Conservation (phyloP, 345 rosid species). For the Corchorus olitorius region DNA sequence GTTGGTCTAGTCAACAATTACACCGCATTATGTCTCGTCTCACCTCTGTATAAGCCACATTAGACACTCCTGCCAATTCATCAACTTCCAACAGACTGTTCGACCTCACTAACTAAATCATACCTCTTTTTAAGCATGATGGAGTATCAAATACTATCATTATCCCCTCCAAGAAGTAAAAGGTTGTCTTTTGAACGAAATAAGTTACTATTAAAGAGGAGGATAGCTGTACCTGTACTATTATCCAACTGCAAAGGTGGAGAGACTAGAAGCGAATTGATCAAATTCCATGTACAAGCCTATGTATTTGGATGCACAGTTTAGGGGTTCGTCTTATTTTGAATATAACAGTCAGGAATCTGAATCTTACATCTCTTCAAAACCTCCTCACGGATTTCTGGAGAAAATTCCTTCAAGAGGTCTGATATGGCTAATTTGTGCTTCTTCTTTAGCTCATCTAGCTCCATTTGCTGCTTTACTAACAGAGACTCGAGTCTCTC, state of each 20-base stretch:
- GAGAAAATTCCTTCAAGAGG: slow-evolving; percentile 58
- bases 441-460: slow-evolving; percentile 62
- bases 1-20: neutral
- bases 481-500: slow-evolving; percentile 64
- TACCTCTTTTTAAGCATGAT: neutral
- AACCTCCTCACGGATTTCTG: slow-evolving; percentile 52
- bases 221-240: neutral
- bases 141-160: neutral
- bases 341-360: slow-evolving; percentile 29
- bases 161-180: neutral
- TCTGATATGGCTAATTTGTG: slow-evolving; percentile 57
- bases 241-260: neutral
- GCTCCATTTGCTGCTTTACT: slow-evolving; percentile 63
- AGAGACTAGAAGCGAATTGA: slow-evolving; percentile 1
- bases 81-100: slow-evolving; percentile 5
- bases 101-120: neutral
- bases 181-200: neutral
- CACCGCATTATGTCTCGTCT: neutral
- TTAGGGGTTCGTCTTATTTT: neutral
- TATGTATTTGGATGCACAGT: slow-evolving; percentile 1
- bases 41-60: neutral
- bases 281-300: neutral
- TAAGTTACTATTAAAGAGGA: neutral
- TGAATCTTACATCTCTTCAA: slow-evolving; percentile 42
- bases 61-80: neutral